Evolutionary conservation across 2,329 filamentous ascomycete species (phyloP).

Genomic region (Chaetomiaceae sp.): DNA sequence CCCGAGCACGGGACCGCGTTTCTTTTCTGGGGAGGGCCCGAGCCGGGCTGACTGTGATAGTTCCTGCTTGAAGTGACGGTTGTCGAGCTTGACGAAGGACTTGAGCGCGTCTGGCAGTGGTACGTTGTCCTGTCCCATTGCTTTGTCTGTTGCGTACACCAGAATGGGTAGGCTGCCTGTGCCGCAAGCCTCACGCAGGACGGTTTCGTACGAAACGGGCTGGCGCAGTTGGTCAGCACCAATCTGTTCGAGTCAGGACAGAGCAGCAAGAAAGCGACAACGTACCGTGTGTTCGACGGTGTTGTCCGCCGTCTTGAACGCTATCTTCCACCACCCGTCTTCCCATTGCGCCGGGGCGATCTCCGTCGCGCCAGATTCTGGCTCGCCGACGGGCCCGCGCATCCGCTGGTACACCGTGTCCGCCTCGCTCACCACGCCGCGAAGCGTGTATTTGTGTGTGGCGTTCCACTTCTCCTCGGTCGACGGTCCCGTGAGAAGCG

Average conservation of each 20-base stretch:
- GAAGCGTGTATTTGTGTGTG: constrained; percentile 26
- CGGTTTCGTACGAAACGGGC: constrained; percentile 16
- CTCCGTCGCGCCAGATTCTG: constrained; percentile 3
- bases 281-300: constrained; percentile 17
- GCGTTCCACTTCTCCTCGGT: constrained; percentile 23
- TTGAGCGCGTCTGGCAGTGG: constrained; percentile 27
- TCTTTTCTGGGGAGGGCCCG: constrained; percentile 24
- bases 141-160: constrained; percentile 29
- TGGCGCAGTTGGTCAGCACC: constrained; percentile 1
- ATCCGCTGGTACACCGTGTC: constrained; percentile 27
- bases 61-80: constrained; percentile 31
- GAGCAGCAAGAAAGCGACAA: background rate
- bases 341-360: constrained; percentile 16
- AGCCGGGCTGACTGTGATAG: constrained; percentile 18
- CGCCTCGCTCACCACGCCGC: constrained; percentile 26
- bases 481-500: constrained; percentile 21
- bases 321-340: constrained; percentile 28
- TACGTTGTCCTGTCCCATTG: constrained; percentile 20
- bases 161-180: constrained; percentile 22
- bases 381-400: constrained; percentile 20
- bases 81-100: constrained; percentile 32
- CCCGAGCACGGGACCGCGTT: constrained; percentile 16
- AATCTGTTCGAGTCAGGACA: no score
- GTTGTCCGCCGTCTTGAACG: constrained; percentile 11
- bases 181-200: constrained; percentile 19